Conservation (phyloP, 352 stramenopile genomes). For the Phytophthora syringae region DNA sequence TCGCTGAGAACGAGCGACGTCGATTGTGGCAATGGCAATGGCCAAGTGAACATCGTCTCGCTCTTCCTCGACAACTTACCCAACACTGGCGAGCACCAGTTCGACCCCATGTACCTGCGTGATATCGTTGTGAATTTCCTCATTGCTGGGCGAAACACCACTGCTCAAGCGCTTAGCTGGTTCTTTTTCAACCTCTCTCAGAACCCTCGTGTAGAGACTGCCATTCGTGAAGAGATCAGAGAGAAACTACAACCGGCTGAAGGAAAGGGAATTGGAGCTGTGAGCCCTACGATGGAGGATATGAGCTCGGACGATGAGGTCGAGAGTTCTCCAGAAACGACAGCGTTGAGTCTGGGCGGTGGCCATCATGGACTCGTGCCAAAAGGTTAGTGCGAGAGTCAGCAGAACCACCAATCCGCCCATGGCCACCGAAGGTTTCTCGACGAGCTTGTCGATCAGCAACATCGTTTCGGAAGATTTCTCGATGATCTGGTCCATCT, state of each 20-base stretch:
- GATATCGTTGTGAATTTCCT: slow-evolving; percentile 85
- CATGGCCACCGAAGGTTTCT: no score
- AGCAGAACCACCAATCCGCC: no score
- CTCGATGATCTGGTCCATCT: no score
- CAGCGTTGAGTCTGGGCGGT: slow-evolving; percentile 31
- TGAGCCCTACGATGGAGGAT: slow-evolving; percentile 30
- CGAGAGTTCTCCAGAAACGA: slow-evolving; percentile 45
- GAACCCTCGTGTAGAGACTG: slow-evolving; percentile 50
- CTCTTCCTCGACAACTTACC: slow-evolving; percentile 33
- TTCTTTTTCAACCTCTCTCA: slow-evolving; percentile 63
- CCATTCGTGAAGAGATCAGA: slow-evolving; percentile 49
- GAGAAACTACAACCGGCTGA: slow-evolving; percentile 22
- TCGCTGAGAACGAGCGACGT: not conserved
- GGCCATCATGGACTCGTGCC: not conserved
- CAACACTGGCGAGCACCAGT: slow-evolving; percentile 17
- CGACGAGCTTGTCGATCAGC: no score
- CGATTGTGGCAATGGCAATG: not conserved
- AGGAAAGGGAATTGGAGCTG: not conserved
- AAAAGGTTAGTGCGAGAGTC: not conserved
- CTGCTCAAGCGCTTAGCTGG: slow-evolving; percentile 72
- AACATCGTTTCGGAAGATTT: no score
- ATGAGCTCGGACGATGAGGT: no score
- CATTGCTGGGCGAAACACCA: slow-evolving; percentile 79
- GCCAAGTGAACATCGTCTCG: slow-evolving; percentile 20
- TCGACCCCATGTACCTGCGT: slow-evolving; percentile 48